Percentiles rank a stretch among this genome's conserved stretches.
Conservation (phyloP, 2,329 filamentous ascomycete species). For the Curvularia hawaiiensis region DNA sequence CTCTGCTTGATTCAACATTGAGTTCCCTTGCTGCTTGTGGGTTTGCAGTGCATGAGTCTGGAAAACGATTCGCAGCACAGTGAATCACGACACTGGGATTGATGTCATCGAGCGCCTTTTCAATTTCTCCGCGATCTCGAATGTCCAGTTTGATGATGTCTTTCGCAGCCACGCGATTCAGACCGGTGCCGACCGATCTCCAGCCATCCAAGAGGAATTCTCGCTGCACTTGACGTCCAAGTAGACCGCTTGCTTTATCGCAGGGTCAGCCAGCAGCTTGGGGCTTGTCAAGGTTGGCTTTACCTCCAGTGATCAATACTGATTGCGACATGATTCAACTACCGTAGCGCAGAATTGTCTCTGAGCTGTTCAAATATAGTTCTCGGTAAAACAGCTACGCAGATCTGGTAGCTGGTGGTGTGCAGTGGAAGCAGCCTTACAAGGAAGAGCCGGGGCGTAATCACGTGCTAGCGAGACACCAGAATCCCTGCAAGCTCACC, state of each 20-base stretch:
- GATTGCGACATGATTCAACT: slow-evolving; percentile 51
- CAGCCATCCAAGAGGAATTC: slow-evolving; percentile 72
- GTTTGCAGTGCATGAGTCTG: slow-evolving; percentile 82
- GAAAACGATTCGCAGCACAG: slow-evolving; percentile 89
- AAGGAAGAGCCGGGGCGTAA: slow-evolving; percentile 3
- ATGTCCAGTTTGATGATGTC: slow-evolving; percentile 63
- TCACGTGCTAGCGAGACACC: slow-evolving; percentile 16
- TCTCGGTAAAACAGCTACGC: not conserved
- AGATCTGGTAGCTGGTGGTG: not conserved
- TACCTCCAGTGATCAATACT: slow-evolving; percentile 77
- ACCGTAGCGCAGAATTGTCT: not conserved
- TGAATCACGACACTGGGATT: slow-evolving; percentile 79
- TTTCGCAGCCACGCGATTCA: slow-evolving; percentile 73
- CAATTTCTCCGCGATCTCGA: slow-evolving; percentile 52
- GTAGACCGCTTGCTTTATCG: slow-evolving; percentile 68
- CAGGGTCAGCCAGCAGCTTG: slow-evolving; percentile 19
- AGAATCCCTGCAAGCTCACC: slow-evolving; percentile 16
- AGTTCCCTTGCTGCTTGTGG: slow-evolving; percentile 74
- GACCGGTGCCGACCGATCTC: slow-evolving; percentile 54
- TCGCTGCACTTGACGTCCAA: slow-evolving; percentile 78
- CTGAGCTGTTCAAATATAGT: not conserved
- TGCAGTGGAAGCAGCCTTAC: not conserved
- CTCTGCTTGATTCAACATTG: slow-evolving; percentile 73
- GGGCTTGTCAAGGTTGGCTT: slow-evolving; percentile 6
- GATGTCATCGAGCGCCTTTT: slow-evolving; percentile 55